Percentiles rank a stretch among this genome's conserved stretches.
phyloP scores from a whole-genome alignment of 371 early-diverging fungal genomes.

The Apophysomyces sp. region DNA sequence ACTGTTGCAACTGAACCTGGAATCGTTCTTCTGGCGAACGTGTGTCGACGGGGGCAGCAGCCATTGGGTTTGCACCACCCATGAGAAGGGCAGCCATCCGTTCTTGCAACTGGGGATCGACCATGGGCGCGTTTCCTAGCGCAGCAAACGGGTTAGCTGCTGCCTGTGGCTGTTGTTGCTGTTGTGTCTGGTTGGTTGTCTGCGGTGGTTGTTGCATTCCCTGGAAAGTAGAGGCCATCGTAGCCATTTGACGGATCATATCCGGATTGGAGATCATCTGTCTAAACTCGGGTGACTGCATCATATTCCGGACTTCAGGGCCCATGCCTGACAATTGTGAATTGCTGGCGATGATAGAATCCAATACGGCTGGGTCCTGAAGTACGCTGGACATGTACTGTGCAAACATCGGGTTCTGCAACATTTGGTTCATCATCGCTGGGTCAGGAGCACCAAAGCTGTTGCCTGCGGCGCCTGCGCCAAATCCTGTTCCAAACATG shows the following conservation, averaged over 20 bases:
- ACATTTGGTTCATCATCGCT: constrained; percentile 66
- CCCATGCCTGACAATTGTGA: constrained; percentile 82
- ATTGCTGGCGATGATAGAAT: constrained; percentile 78
- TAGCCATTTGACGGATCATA: constrained; percentile 73
- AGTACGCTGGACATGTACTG: constrained; percentile 76
- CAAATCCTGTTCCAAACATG: constrained; percentile 45
- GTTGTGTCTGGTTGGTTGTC: constrained; percentile 4
- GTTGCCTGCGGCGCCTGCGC: constrained; percentile 57
- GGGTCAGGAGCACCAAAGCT: constrained; percentile 70
- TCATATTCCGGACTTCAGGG: constrained; percentile 82
- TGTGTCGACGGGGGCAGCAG: constrained; percentile 37
- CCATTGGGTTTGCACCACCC: constrained; percentile 22
- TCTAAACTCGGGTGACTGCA: constrained; percentile 79
- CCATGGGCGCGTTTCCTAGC: constrained; percentile 28
- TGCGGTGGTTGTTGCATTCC: constrained; percentile 38
- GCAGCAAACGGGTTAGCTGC: constrained; percentile 7
- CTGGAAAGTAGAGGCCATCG: constrained; percentile 71
- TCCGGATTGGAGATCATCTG: constrained; percentile 88
- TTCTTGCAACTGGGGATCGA: constrained; percentile 50
- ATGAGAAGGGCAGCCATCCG: constrained; percentile 42
- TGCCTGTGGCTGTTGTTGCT: constrained; percentile 4
- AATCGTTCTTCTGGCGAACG: constrained; percentile 90
- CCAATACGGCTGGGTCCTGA: constrained; percentile 83
- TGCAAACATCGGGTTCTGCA: constrained; percentile 84
- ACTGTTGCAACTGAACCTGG: constrained; percentile 86